Conservation (phyloP, 1,284 basidiomycete genomes). For the Pisolithus thermaeus region DNA sequence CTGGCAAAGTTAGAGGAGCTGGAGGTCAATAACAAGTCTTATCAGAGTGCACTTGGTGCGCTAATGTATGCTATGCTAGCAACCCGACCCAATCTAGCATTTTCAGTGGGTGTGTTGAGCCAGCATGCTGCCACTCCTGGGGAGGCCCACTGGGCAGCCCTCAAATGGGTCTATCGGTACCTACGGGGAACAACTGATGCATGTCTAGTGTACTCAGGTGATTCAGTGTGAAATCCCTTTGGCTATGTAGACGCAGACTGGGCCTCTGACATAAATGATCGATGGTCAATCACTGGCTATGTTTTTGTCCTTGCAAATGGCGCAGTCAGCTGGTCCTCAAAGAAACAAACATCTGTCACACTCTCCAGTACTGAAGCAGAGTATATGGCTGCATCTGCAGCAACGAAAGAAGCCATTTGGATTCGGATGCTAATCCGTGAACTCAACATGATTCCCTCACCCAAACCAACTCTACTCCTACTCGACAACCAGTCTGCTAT, state of each 20-base stretch:
- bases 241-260: slow-evolving; percentile 27
- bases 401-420: slow-evolving; percentile 3
- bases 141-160: slow-evolving; percentile 1
- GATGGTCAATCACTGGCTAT: neutral
- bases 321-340: slow-evolving; percentile 19
- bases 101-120: slow-evolving; percentile 2
- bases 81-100: slow-evolving; percentile 2
- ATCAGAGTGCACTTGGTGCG: neutral
- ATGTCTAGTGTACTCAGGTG: slow-evolving; percentile 17
- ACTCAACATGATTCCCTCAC: neutral
- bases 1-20: neutral
- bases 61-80: slow-evolving; percentile 5
- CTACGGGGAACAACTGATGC: slow-evolving; percentile 19
- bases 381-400: slow-evolving; percentile 19
- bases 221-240: slow-evolving; percentile 6
- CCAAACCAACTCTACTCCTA: slow-evolving; percentile 10
- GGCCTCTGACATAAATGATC: slow-evolving; percentile 7
- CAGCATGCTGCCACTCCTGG: slow-evolving; percentile 1
- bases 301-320: neutral
- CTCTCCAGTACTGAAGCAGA: slow-evolving; percentile 31
- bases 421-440: neutral
- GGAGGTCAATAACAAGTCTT: neutral
- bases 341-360: slow-evolving; percentile 23
- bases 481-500: slow-evolving; percentile 29
- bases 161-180: slow-evolving; percentile 18